Conservation (phyloP, 129 eudicot genomes). For the Flaveria linearis region DNA sequence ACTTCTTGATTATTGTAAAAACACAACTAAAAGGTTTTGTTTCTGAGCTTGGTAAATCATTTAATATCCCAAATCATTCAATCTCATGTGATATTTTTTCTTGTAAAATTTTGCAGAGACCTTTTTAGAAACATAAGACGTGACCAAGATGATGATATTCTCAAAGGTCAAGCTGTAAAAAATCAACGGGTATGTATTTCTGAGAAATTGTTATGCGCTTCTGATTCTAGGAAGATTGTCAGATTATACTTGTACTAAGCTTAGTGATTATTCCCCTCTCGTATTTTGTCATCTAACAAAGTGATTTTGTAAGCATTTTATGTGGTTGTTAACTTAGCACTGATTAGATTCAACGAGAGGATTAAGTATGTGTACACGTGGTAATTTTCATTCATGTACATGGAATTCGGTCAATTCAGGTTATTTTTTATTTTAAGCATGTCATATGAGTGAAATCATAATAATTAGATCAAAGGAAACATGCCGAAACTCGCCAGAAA, state of each 20-base stretch:
- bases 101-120: slow-evolving; percentile 44
- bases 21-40: neutral
- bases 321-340: neutral
- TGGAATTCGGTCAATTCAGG: neutral
- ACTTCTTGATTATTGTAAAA: neutral
- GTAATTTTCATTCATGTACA: neutral
- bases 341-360: neutral
- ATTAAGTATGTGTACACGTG: neutral
- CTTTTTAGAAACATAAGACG: slow-evolving; percentile 59
- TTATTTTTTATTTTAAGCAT: neutral
- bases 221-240: slow-evolving; percentile 8
- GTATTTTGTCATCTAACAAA: neutral
- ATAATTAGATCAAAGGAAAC: neutral
- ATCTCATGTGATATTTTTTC: neutral
- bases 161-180: slow-evolving; percentile 84
- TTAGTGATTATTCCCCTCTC: neutral
- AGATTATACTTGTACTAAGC: neutral
- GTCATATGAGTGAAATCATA: neutral
- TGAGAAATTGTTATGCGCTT: neutral
- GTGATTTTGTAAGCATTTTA: neutral
- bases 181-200: slow-evolving; percentile 64
- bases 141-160: slow-evolving; percentile 79
- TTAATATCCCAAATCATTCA: neutral
- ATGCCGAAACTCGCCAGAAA: neutral
- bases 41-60: neutral